Conservation (phyloP, 441 rosid species). For the Jatropha multifida region DNA sequence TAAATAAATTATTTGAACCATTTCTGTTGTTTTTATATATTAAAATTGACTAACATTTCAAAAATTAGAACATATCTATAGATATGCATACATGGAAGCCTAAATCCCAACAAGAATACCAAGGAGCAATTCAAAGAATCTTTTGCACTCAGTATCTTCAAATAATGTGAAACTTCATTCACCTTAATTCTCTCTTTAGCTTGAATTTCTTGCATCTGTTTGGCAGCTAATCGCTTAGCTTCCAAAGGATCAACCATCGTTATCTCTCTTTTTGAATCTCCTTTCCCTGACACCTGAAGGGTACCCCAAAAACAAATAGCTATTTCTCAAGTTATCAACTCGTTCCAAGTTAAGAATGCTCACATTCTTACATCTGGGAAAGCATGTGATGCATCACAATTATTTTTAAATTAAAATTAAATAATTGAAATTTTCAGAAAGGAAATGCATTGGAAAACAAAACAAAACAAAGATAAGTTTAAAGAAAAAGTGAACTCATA, state of each 20-base stretch:
- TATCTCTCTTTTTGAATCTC: conserved; percentile 33
- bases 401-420: neutral
- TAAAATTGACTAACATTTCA: neutral
- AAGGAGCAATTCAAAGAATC: neutral
- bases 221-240: conserved; percentile 75
- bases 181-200: conserved; percentile 67
- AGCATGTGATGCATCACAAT: neutral
- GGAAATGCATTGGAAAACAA: neutral
- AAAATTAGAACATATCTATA: too few species aligned
- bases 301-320: neutral
- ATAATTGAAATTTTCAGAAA: neutral
- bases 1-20: neutral
- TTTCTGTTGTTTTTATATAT: neutral
- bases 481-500: neutral
- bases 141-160: neutral
- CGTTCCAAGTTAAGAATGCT: neutral
- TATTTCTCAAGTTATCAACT: neutral
- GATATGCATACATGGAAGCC: too few species aligned
- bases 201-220: conserved; percentile 61
- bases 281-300: conserved; percentile 43
- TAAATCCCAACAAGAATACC: neutral
- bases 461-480: neutral
- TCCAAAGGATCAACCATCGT: conserved; percentile 91
- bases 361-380: neutral
- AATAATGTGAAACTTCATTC: conserved; percentile 4